Conservation (phyloP, 2,329 filamentous ascomycete genomes). For the Aspergillus sergii region DNA sequence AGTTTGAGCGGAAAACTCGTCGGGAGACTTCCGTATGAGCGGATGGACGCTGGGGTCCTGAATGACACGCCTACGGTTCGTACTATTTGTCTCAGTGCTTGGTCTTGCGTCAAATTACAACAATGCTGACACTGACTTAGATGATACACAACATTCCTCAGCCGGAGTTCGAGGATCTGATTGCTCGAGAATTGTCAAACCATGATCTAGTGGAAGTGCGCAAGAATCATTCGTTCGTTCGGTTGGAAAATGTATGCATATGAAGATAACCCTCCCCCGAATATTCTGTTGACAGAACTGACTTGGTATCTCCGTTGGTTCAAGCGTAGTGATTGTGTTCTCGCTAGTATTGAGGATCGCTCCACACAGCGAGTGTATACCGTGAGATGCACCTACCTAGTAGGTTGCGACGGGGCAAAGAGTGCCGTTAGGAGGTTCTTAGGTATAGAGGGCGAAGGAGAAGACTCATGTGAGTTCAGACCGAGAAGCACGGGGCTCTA, state of each 20-base stretch:
- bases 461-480: slow-evolving; percentile 46
- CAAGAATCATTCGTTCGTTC: slow-evolving; percentile 34
- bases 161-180: slow-evolving; percentile 43
- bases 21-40: slow-evolving; percentile 36
- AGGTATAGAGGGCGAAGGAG: slow-evolving; percentile 44
- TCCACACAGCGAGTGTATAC: slow-evolving; percentile 23
- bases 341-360: slow-evolving; percentile 35
- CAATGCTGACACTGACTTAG: slow-evolving; percentile 13
- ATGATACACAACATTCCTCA: slow-evolving; percentile 51
- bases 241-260: slow-evolving; percentile 35
- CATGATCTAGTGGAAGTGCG: slow-evolving; percentile 20
- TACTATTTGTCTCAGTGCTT: neutral
- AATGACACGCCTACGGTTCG: slow-evolving; percentile 37
- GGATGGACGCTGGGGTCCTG: slow-evolving; percentile 32
- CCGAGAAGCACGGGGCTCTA: neutral
- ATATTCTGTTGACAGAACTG: neutral
- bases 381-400: slow-evolving; percentile 35
- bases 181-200: slow-evolving; percentile 29
- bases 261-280: neutral
- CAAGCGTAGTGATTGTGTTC: slow-evolving; percentile 27
- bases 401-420: slow-evolving; percentile 43
- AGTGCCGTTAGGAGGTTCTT: slow-evolving; percentile 34
- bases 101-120: neutral
- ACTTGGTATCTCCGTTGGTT: neutral
- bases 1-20: slow-evolving; percentile 40